phyloP scores from a whole-genome alignment of 1,284 basidiomycete genomes.

The Sanguinoderma infundibulare region DNA sequence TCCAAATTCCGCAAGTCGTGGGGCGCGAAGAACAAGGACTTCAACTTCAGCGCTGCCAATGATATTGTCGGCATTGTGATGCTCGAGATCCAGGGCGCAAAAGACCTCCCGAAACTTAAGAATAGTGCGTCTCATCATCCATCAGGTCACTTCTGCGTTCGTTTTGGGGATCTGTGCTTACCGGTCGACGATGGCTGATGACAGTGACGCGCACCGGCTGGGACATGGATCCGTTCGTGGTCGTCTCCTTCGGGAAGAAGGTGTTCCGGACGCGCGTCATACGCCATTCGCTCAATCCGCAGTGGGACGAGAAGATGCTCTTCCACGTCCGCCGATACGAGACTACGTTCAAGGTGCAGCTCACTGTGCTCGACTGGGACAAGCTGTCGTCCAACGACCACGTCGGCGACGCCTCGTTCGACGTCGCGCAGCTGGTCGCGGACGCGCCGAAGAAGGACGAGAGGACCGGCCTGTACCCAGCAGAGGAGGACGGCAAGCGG shows the following conservation, averaged over 20 bases:
- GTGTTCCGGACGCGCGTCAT: constrained; percentile 94
- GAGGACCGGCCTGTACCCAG: constrained; percentile 74
- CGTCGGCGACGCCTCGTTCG: constrained; percentile 78
- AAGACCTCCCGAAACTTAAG: constrained; percentile 84
- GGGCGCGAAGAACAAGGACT: constrained; percentile 47
- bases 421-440: constrained; percentile 72
- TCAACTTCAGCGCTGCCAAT: constrained; percentile 69
- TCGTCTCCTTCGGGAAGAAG: constrained; percentile 96
- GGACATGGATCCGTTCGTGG: constrained; percentile 98
- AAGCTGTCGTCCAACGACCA: constrained; percentile 90
- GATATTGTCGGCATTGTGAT: constrained; percentile 96
- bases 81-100: constrained; percentile 71
- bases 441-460: constrained; percentile 77
- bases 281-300: constrained; percentile 87
- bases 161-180: neutral
- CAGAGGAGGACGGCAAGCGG: constrained; percentile 53
- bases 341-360: constrained; percentile 74
- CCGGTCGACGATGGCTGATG: neutral
- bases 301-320: constrained; percentile 95
- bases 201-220: constrained; percentile 83
- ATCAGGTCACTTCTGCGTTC: neutral
- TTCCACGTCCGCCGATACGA: constrained; percentile 95
- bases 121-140: constrained; percentile 66
- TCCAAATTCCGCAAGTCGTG: constrained; percentile 36
- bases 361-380: constrained; percentile 93